Base-by-base conservation (phyloP, 2,329 filamentous ascomycete genomes). In the Aspergillus phoenicis region DNA sequence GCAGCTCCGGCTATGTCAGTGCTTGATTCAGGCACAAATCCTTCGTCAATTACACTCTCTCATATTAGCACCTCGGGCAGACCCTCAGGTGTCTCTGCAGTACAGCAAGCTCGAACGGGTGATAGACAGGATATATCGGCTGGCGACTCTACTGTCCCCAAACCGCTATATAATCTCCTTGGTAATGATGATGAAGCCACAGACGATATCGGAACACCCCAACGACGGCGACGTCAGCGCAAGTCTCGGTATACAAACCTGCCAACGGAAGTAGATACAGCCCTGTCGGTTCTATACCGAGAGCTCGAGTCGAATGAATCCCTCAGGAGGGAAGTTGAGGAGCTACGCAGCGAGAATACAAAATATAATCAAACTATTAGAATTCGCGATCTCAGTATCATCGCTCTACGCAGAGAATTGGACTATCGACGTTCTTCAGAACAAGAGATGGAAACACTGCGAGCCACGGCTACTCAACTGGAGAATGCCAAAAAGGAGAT, bases 221-320 rank as follows among this genome's bases (percentile, higher is more conserved):
- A 20, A 11, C 17, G 41, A 20, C 41, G 10, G 10, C 41, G 41
- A 22, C 41, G 41, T 3, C 41, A 17, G 17, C 17, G 41, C 41
- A 45, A 22, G 11, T 45, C 41, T 45, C 41, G 41, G 4, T 45
- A 45, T 45, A 22, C 15, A 10, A 45, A 11, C 17, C 28, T 52
- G 7, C 48, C 48, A 8, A 15, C 20, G 24, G 58, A 60, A 4
- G 52, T 60, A 8, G 58, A 60, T 6, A 36, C 33, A 7, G 43
- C 58, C 6, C 52, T 60, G 5, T 41, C 36, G 2, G 53, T 60
- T 10, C 36, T 60, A 13, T 57, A 60, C 17, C 47, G 58, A 10
- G 58, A 60, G 20, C 45, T 60, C 1, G 58, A 60, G 41, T 57
- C 43, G 0, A 38, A 30, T 3, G 22, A 36, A 6, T 51, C 53